These are phyloP conservation scores for Agrocybe praecox DNA, from an alignment of 768 basidiomycete species.

Conservation along the genomic window DNA sequence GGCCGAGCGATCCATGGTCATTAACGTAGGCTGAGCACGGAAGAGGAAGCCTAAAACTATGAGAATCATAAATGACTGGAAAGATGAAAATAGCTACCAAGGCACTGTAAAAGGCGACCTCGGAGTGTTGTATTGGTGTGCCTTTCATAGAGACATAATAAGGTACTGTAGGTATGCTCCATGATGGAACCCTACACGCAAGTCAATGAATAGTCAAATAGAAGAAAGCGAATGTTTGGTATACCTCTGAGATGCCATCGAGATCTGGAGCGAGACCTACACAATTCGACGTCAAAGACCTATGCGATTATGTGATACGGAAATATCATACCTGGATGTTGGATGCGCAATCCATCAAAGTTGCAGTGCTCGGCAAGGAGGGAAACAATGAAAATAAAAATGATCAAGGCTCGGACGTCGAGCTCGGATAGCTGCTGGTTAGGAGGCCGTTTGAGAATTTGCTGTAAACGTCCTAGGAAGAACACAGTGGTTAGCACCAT, in stretches of 20 bases:
- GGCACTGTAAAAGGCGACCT: constrained; percentile 79
- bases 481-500: neutral
- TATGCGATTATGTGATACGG: neutral
- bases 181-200: constrained; percentile 65
- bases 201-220: too few species aligned
- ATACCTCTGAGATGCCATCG: constrained; percentile 59
- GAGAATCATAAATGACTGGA: neutral
- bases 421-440: constrained; percentile 41
- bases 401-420: constrained; percentile 58
- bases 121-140: constrained; percentile 59
- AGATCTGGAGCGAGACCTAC: constrained; percentile 61
- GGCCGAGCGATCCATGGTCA: constrained; percentile 80
- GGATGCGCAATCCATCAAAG: constrained; percentile 74
- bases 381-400: constrained; percentile 84
- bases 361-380: constrained; percentile 88
- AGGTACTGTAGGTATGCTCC: constrained; percentile 79
- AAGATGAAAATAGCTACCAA: constrained; percentile 54
- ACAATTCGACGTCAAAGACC: neutral
- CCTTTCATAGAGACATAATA: constrained; percentile 75
- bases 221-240: too few species aligned
- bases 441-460: constrained; percentile 48
- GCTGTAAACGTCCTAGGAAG: constrained; percentile 60
- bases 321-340: constrained; percentile 54
- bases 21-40: constrained; percentile 87
- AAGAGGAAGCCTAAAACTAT: constrained; percentile 76